phyloP scores from a whole-genome alignment of 2,329 filamentous ascomycete genomes.

The Coniochaeta prunicola region DNA sequence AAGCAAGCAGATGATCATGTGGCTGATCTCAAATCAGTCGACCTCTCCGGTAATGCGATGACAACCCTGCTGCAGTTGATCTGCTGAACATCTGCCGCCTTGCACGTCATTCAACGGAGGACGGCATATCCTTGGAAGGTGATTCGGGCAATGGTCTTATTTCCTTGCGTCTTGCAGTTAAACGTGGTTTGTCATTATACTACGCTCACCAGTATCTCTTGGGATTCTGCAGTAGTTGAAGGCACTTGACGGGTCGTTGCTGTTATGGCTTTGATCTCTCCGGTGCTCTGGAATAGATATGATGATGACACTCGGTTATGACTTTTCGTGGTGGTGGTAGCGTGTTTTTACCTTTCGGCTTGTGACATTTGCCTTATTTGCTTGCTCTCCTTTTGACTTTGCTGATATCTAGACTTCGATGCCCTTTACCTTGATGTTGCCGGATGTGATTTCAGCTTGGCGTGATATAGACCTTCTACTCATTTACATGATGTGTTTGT shows the following conservation, averaged over 20 bases:
- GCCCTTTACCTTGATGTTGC: background rate
- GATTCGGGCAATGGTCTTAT: background rate
- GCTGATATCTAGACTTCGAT: background rate
- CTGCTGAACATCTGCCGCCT: no score
- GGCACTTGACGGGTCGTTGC: background rate
- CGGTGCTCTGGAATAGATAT: background rate
- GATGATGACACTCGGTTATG: background rate
- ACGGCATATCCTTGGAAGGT: background rate
- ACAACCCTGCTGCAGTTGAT: no score
- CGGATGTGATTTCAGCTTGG: background rate
- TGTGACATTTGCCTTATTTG: background rate
- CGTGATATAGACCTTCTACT: no score
- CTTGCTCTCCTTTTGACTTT: background rate
- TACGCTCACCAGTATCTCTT: background rate
- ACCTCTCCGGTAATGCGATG: no score
- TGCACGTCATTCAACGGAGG: no score
- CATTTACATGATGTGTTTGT: no score
- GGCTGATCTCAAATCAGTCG: no score
- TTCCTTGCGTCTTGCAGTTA: background rate
- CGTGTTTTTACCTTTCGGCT: background rate
- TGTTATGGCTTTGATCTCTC: background rate
- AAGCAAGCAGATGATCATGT: no score
- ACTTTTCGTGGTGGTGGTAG: background rate
- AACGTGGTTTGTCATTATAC: background rate
- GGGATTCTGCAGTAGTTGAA: no score